Evolutionary conservation across 2,329 filamentous ascomycete genomes (phyloP).

Genomic region (Ploettnerulaceae sp.): DNA sequence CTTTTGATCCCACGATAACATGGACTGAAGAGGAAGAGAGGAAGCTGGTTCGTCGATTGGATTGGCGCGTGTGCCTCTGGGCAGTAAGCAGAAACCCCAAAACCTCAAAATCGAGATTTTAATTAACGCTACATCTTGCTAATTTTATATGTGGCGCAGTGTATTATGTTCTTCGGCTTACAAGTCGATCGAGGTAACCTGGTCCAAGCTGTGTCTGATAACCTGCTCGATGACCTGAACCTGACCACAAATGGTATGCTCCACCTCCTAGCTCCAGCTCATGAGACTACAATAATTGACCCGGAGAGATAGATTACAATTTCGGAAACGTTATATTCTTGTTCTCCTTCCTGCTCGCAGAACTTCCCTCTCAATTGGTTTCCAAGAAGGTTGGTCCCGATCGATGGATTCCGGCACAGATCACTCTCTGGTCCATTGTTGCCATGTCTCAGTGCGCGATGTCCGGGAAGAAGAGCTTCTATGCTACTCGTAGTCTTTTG

Average conservation of each 20-base stretch:
- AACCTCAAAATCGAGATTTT: too few relatives aligned
- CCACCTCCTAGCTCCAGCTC: background rate
- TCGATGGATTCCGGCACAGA: slow-evolving; percentile 47
- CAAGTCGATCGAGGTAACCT: slow-evolving; percentile 58
- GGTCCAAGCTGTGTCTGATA: slow-evolving; percentile 53
- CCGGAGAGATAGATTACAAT: slow-evolving; percentile 31
- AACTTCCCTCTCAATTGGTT: slow-evolving; percentile 57
- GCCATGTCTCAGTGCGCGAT: slow-evolving; percentile 43
- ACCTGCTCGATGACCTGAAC: slow-evolving; percentile 49
- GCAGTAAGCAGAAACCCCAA: slow-evolving; percentile 23
- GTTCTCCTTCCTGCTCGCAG: slow-evolving; percentile 50
- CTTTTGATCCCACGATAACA: slow-evolving; percentile 24
- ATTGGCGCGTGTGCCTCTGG: slow-evolving; percentile 25
- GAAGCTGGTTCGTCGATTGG: slow-evolving; percentile 24
- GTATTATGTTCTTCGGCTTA: slow-evolving; percentile 56
- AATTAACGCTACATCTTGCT: too few relatives aligned
- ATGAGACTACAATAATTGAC: background rate
- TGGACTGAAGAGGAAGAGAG: slow-evolving; percentile 30
- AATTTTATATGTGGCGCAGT: slow-evolving; percentile 27
- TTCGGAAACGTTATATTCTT: slow-evolving; percentile 52
- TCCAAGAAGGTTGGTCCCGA: slow-evolving; percentile 51
- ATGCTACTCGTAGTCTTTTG: slow-evolving; percentile 37
- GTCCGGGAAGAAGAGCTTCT: slow-evolving; percentile 40
- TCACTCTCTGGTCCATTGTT: slow-evolving; percentile 46
- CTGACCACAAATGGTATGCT: slow-evolving; percentile 36